phyloP scores from a whole-genome alignment of 2,329 filamentous ascomycete species.

The Xylaria sp. region DNA sequence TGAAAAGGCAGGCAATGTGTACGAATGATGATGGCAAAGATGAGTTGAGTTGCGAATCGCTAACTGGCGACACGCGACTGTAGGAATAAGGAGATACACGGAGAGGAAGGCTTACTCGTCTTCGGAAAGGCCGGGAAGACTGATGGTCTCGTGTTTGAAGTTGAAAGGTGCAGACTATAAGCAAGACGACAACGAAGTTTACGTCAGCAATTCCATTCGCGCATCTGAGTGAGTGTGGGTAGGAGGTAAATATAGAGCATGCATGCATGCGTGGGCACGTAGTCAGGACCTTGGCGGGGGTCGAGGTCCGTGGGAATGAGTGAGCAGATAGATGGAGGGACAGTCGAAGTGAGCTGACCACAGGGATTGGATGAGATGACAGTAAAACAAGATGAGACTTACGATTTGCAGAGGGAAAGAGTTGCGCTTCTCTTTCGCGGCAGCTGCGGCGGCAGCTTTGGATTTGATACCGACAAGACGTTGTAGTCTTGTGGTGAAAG shows the following conservation, averaged over 20 bases:
- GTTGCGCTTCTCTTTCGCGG: slow-evolving; percentile 39
- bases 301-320: slow-evolving; percentile 9
- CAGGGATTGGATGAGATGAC: not conserved
- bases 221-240: not conserved
- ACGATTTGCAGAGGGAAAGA: slow-evolving; percentile 45
- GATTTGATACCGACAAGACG: slow-evolving; percentile 43
- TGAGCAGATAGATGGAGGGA: too few relatives aligned
- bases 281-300: not conserved
- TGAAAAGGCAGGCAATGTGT: not conserved
- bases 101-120: slow-evolving; percentile 64
- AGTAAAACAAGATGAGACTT: slow-evolving; percentile 28
- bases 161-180: slow-evolving; percentile 68
- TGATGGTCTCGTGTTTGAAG: slow-evolving; percentile 65
- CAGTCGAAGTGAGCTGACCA: slow-evolving; percentile 2
- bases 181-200: not conserved
- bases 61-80: not conserved
- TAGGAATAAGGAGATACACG: not conserved
- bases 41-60: not conserved
- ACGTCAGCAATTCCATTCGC: slow-evolving; percentile 21
- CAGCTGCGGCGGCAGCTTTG: slow-evolving; percentile 34
- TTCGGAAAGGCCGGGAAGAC: slow-evolving; percentile 65
- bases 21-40: not conserved
- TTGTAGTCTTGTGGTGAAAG: slow-evolving; percentile 43
- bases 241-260: slow-evolving; percentile 6
- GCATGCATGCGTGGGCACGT: not conserved